Conservation (phyloP, 306 rosid genomes). For the Canavalia ensiformis region DNA sequence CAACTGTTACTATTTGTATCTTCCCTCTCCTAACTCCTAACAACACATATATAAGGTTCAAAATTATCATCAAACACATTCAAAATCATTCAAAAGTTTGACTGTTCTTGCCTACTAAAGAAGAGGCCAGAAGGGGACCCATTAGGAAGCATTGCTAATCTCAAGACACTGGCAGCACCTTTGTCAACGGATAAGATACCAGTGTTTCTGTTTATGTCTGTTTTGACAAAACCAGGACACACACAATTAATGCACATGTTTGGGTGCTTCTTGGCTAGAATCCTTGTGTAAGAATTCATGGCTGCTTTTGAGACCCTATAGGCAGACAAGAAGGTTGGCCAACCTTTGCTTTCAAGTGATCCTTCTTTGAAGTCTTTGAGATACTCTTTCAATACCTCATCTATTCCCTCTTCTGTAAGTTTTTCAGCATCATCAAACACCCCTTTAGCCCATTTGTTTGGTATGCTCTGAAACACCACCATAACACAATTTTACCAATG, state of each 20-base stretch:
- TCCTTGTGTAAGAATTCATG: slow-evolving; percentile 53
- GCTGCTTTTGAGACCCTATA: slow-evolving; percentile 54
- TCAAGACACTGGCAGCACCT: slow-evolving; percentile 53
- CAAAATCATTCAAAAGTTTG: slow-evolving; percentile 16
- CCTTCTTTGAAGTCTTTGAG: slow-evolving; percentile 50
- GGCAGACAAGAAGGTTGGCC: slow-evolving; percentile 37
- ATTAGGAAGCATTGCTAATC: slow-evolving; percentile 42
- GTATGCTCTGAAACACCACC: slow-evolving; percentile 27
- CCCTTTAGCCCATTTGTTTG: slow-evolving; percentile 51
- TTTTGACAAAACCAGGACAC: slow-evolving; percentile 58
- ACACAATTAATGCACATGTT: slow-evolving; percentile 44
- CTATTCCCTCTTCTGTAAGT: slow-evolving; percentile 48
- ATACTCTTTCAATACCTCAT: slow-evolving; percentile 48
- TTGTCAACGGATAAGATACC: slow-evolving; percentile 42
- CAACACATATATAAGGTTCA: neutral
- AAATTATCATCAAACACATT: neutral
- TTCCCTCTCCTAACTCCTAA: neutral
- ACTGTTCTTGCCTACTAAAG: slow-evolving; percentile 10
- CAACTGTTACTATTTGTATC: neutral
- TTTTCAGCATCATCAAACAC: slow-evolving; percentile 47
- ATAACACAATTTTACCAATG: slow-evolving; percentile 1
- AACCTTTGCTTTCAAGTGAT: slow-evolving; percentile 45
- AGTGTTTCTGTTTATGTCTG: slow-evolving; percentile 44
- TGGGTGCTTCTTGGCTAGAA: slow-evolving; percentile 47
- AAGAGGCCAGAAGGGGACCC: slow-evolving; percentile 51